phyloP scores from a whole-genome alignment of 2,329 filamentous ascomycete genomes.

The Ambrosiella beaveri region DNA sequence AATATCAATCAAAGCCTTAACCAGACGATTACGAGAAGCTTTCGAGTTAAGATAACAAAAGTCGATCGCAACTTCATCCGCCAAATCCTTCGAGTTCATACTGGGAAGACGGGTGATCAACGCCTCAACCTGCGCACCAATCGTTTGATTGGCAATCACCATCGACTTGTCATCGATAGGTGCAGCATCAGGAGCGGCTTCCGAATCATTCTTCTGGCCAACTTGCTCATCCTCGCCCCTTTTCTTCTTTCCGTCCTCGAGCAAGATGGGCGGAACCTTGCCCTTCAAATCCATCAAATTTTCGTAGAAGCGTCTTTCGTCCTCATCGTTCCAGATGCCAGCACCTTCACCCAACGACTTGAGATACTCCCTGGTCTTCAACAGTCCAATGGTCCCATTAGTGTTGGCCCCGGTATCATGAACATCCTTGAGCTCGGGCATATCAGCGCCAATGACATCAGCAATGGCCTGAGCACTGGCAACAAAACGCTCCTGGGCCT shows the following conservation, averaged over 20 bases:
- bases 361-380: constrained; percentile 87
- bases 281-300: constrained; percentile 90
- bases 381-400: constrained; percentile 71
- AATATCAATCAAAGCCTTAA: constrained; percentile 86
- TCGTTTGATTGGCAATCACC: constrained; percentile 93
- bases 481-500: constrained; percentile 77
- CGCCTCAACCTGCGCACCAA: constrained; percentile 89
- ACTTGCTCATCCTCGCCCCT: constrained; percentile 74
- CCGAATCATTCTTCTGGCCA: constrained; percentile 53
- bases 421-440: constrained; percentile 81
- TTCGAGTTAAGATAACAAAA: constrained; percentile 99
- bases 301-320: constrained; percentile 95
- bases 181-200: constrained; percentile 36
- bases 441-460: constrained; percentile 73
- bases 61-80: constrained; percentile 84
- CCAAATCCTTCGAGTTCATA: constrained; percentile 73
- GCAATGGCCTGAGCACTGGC: constrained; percentile 82
- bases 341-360: constrained; percentile 77
- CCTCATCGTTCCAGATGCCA: constrained; percentile 97
- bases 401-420: constrained; percentile 48
- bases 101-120: constrained; percentile 78
- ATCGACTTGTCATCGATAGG: constrained; percentile 64
- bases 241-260: constrained; percentile 92
- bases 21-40: constrained; percentile 79
- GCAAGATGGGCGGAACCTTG: constrained; percentile 80